These are phyloP conservation scores for Phytophthora megakarya DNA, from an alignment of 352 stramenopile genomes.

Conservation along the genomic window DNA sequence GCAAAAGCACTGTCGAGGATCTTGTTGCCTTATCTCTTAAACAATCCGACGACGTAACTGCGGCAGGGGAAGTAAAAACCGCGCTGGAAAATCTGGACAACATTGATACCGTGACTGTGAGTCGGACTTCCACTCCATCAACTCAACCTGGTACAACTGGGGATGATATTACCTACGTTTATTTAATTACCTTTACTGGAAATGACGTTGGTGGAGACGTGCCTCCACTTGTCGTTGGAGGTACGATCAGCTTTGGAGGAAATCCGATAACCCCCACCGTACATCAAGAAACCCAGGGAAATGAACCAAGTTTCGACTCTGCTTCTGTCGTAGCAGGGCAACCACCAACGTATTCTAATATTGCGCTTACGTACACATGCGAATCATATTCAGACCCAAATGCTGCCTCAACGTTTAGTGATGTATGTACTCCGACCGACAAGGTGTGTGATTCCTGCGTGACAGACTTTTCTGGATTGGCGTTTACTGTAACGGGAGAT, in stretches of 20 bases:
- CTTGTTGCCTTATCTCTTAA: constrained; percentile 52
- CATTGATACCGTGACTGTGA: constrained; percentile 58
- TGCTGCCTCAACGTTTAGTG: constrained; percentile 55
- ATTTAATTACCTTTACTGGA: constrained; percentile 91
- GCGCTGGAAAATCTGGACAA: constrained; percentile 56
- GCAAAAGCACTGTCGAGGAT: constrained; percentile 42
- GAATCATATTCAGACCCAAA: constrained; percentile 85
- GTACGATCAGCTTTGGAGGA: constrained; percentile 41
- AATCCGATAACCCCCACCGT: constrained; percentile 20
- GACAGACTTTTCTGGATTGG: constrained; percentile 64
- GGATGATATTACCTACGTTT: constrained; percentile 75
- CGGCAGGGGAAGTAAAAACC: constrained; percentile 27
- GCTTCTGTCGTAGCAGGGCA: constrained; percentile 9
- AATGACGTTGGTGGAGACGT: constrained; percentile 88
- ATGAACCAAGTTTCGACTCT: constrained; percentile 48
- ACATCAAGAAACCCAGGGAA: constrained; percentile 48
- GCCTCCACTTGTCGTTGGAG: constrained; percentile 58
- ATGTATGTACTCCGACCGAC: constrained; percentile 44
- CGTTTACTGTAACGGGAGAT: constrained; percentile 40
- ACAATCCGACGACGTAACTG: constrained; percentile 13
- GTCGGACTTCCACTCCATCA: constrained; percentile 17
- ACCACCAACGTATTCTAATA: constrained; percentile 41
- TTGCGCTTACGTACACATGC: constrained; percentile 61
- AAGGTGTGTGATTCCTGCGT: constrained; percentile 61
- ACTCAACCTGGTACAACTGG: constrained; percentile 3